Evolutionary conservation across 176 grass and related monocot species (phyloP), one percentile per base, ranked within the genome.

Genomic region (Phoenix roebelenii): DNA sequence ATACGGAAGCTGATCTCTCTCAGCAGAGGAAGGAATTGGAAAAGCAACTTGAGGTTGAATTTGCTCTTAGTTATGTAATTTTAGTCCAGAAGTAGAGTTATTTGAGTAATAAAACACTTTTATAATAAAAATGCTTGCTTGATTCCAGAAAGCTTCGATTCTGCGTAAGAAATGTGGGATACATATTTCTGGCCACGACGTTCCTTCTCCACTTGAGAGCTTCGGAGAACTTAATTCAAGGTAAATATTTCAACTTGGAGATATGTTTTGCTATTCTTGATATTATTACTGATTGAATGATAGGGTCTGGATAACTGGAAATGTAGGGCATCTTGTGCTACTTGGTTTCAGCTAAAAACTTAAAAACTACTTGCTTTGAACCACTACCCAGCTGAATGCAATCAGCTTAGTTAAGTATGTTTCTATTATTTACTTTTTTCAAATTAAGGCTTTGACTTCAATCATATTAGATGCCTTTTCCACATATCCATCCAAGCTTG

Each of bases 161-260:
- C 68, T 91, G 44, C 68, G 87, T 55, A 92, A 91, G 73, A 88
- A 70, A 57, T 83, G 75, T 69, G 79, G 80, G 30, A 83, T 97
- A 64, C 93, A 97, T 54, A 84, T 91, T 88, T 82, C 84, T 0
- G 93, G 87, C n/a, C 85, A 88, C 56, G 80, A 85, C 71, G 84
- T 78, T 72, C 87, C 87, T 55, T 58, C 84, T 6, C 87, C 81
- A 17, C 76, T 97, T 51, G 81, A 88, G 79, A 83, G 76, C 65
- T 97, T 97, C 59, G 74, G 66, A 19, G 84, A 92, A 68, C 53
- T 97, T 32, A 82, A 78, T 66, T 80, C 87, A 55, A 97, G 87
- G 93, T 97, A 22, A 54, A 74, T 18, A 25, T 58, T 72, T 64
- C 32, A 58, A 28, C 18, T 51, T 57, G 1, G 4, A 58, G 5